Percentiles rank a stretch among this genome's conserved stretches.
Conservation (phyloP, 2,329 filamentous ascomycete genomes). For the Dactylella cylindrospora region DNA sequence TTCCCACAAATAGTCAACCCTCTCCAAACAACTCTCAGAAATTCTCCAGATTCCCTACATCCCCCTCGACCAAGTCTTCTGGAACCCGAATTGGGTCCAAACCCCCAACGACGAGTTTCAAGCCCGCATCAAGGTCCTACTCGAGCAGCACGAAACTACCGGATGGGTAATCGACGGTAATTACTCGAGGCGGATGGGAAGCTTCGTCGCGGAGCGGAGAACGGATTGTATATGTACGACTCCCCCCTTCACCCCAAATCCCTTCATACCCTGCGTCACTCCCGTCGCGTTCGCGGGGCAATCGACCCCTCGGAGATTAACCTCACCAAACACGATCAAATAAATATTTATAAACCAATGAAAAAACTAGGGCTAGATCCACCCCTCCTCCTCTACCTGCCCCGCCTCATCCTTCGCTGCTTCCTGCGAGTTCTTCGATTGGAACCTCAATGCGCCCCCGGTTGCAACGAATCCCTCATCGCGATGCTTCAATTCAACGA, state of each 20-base stretch:
- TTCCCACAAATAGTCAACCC: constrained; percentile 32
- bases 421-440: constrained; percentile 12
- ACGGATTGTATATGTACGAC: constrained; percentile 35
- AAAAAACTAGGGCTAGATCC: constrained; percentile 26
- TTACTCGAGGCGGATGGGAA: constrained; percentile 19
- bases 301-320: no score
- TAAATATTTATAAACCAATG: background rate
- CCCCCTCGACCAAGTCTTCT: constrained; percentile 31
- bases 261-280: background rate
- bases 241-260: background rate
- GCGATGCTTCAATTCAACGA: constrained; percentile 5
- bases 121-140: constrained; percentile 7
- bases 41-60: constrained; percentile 20
- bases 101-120: constrained; percentile 26
- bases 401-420: constrained; percentile 23
- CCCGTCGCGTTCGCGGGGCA: no score
- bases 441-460: constrained; percentile 17
- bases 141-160: constrained; percentile 9
- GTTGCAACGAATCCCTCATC: constrained; percentile 12
- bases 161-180: constrained; percentile 38
- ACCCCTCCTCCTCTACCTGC: constrained; percentile 23
- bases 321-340: background rate
- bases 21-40: constrained; percentile 13
- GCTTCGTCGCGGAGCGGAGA: constrained; percentile 2
- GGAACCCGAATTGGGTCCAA: constrained; percentile 18